Conservation (phyloP, 148 eudicot species). For the Chenopodium suecicum region DNA sequence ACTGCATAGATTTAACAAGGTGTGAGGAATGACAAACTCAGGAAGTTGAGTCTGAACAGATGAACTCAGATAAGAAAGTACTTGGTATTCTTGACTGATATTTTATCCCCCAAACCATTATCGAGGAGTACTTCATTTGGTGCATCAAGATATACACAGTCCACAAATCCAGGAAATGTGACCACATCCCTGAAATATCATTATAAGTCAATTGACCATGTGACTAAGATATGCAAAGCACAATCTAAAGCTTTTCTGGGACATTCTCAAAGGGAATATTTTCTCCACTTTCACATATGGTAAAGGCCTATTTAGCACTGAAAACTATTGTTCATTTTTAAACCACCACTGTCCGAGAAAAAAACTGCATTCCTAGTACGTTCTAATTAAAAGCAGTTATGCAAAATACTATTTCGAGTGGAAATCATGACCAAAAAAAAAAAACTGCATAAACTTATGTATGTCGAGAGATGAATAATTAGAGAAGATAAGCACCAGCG, state of each 20-base stretch:
- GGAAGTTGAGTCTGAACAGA: not conserved
- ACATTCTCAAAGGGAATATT: not conserved
- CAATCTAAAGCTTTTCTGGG: not conserved
- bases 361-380: not conserved
- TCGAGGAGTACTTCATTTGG: constrained; percentile 67
- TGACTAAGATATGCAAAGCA: not conserved
- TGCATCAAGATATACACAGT: constrained; percentile 82
- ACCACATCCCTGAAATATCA: constrained; percentile 65
- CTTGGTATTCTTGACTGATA: constrained; percentile 70
- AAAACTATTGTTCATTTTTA: no score
- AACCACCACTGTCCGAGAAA: not conserved
- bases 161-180: constrained; percentile 95
- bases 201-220: constrained; percentile 10
- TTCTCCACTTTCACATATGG: not conserved
- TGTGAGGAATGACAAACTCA: not conserved
- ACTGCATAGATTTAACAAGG: constrained; percentile 38
- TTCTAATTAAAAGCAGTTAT: no score
- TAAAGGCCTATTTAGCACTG: not conserved
- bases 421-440: not conserved
- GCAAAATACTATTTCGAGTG: not conserved
- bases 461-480: not conserved
- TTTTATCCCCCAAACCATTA: constrained; percentile 82
- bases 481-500: not conserved
- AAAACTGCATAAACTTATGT: not conserved
- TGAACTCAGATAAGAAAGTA: constrained; percentile 26